These are phyloP conservation scores for Saccharomycopsis schoenii DNA, from an alignment of 805 yeast genomes.

Conservation along the genomic window DNA sequence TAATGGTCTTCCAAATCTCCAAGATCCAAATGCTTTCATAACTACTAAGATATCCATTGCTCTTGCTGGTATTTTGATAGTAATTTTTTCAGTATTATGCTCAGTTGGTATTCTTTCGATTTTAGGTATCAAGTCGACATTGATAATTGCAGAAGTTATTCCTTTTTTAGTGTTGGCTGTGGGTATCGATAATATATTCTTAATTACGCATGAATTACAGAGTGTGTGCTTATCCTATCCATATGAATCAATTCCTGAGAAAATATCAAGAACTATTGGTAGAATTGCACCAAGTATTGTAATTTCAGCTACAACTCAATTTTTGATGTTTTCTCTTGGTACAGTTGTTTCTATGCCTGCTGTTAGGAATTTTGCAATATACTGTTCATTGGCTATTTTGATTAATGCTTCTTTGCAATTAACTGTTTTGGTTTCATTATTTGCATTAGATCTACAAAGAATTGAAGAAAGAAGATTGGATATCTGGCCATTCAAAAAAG, in stretches of 20 bases:
- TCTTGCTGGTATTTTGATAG: conserved; percentile 73
- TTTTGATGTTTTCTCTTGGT: conserved; percentile 71
- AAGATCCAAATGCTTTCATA: conserved; percentile 22
- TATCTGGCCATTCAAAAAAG: conserved; percentile 45
- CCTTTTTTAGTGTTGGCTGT: conserved; percentile 89
- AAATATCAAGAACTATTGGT: conserved; percentile 56
- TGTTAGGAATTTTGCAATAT: conserved; percentile 83
- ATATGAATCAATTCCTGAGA: conserved; percentile 40
- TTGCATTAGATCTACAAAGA: conserved; percentile 58
- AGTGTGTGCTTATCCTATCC: conserved; percentile 39
- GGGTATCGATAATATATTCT: conserved; percentile 91
- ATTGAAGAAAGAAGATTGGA: conserved; percentile 52
- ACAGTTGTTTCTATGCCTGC: conserved; percentile 90
- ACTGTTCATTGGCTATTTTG: conserved; percentile 78
- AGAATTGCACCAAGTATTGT: conserved; percentile 82
- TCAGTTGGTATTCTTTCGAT: conserved; percentile 75
- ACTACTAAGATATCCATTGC: conserved; percentile 68
- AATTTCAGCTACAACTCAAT: conserved; percentile 66
- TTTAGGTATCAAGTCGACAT: conserved; percentile 74
- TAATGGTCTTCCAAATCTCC: conserved; percentile 38
- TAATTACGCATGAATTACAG: conserved; percentile 72
- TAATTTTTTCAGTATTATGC: conserved; percentile 67
- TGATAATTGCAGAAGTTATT: conserved; percentile 92
- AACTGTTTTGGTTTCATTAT: conserved; percentile 68
- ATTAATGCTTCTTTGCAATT: conserved; percentile 70